phyloP scores from a whole-genome alignment of 176 grass and related monocot genomes.

The Miscanthus lutarioriparius region DNA sequence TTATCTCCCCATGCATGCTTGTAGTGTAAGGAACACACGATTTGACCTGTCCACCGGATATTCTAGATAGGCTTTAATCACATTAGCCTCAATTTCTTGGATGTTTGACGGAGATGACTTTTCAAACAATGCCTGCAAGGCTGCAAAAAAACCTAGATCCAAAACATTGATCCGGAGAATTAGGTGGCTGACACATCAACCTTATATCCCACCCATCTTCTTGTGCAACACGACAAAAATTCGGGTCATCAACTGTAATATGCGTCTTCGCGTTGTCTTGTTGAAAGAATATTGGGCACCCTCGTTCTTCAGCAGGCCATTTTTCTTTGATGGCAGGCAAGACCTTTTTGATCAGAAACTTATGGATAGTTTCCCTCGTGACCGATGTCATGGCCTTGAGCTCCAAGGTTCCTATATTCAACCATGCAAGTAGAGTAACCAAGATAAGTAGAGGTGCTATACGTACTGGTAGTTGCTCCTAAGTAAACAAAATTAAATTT shows the following conservation, averaged over 20 bases:
- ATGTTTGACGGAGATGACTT: background rate
- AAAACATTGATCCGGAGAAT: background rate
- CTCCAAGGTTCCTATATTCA: too few relatives aligned
- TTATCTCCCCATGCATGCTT: too few relatives aligned
- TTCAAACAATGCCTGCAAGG: background rate
- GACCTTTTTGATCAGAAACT: too few relatives aligned
- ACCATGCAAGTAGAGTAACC: too few relatives aligned
- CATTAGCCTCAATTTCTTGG: background rate
- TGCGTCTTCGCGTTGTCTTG: background rate
- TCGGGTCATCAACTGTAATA: background rate
- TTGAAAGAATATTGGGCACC: background rate
- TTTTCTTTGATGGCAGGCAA: too few relatives aligned
- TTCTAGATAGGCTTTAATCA: background rate
- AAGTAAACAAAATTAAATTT: too few relatives aligned
- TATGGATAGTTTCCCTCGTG: too few relatives aligned
- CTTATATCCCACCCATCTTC: background rate
- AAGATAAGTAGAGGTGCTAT: too few relatives aligned
- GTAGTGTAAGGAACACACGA: background rate
- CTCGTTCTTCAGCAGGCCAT: too few relatives aligned
- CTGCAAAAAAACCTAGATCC: background rate
- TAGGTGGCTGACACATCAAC: background rate
- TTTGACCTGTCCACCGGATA: background rate
- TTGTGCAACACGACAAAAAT: background rate
- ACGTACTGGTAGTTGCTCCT: too few relatives aligned
- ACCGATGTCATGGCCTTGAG: too few relatives aligned